phyloP scores from a whole-genome alignment of 306 rosid genomes.

The Acacia crassicarpa region DNA sequence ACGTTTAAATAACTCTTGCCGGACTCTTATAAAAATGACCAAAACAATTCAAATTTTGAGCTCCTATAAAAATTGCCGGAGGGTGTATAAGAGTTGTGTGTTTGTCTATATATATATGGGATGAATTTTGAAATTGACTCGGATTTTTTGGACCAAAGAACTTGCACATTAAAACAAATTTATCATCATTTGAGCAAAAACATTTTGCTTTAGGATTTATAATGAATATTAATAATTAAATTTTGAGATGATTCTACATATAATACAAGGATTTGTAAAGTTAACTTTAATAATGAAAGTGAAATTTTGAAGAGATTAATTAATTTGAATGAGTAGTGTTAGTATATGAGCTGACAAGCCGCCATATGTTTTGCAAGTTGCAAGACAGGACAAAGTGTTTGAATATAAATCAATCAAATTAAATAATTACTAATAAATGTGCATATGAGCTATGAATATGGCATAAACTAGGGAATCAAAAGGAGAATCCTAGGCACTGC shows the following conservation, averaged over 20 bases:
- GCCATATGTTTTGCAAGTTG: not conserved
- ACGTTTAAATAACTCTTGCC: no score
- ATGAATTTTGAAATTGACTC: not conserved
- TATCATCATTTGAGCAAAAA: not conserved
- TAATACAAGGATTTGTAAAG: not conserved
- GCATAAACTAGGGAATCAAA: conserved; percentile 33
- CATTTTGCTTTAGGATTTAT: not conserved
- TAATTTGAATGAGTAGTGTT: not conserved
- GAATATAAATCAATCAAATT: not conserved
- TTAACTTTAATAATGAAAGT: not conserved
- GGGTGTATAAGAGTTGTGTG: no score
- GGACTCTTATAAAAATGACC: not conserved
- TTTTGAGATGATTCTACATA: no score
- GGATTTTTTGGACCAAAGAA: not conserved
- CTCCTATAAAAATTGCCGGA: no score
- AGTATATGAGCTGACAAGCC: not conserved
- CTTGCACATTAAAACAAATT: not conserved
- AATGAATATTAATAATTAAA: not conserved
- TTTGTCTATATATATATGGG: no score
- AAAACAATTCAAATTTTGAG: no score
- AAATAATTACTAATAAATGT: not conserved
- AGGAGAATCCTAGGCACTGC: conserved; percentile 32
- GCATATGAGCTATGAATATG: not conserved
- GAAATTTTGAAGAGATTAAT: not conserved
- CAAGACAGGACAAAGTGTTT: not conserved